A percentile compares a stretch with the other conserved stretches of the same genome.
Conservation (phyloP, 2,329 filamentous ascomycete genomes). For the Penicillium brevicompactum region DNA sequence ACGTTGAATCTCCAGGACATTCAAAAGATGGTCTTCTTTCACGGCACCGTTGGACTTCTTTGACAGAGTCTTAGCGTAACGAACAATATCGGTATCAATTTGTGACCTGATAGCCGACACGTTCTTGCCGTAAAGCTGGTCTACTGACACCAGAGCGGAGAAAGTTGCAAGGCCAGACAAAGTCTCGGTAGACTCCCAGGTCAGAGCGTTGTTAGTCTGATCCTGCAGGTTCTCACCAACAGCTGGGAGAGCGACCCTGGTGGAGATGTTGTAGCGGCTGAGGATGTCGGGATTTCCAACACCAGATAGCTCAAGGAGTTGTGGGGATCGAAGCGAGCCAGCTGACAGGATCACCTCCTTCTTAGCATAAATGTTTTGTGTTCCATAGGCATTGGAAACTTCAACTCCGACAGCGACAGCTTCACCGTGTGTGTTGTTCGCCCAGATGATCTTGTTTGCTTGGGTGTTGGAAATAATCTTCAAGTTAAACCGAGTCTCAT, state of each 20-base stretch:
- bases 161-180: neutral
- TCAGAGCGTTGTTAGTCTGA: constrained; percentile 33
- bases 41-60: neutral
- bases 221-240: constrained; percentile 57
- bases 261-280: constrained; percentile 44
- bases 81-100: neutral
- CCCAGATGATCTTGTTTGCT: constrained; percentile 36
- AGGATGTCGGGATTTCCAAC: constrained; percentile 55
- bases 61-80: neutral
- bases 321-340: constrained; percentile 60
- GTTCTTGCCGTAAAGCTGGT: constrained; percentile 19
- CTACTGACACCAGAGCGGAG: constrained; percentile 33
- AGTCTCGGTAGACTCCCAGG: constrained; percentile 20
- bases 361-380: constrained; percentile 34
- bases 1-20: constrained; percentile 15
- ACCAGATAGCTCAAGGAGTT: constrained; percentile 63
- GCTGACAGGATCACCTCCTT: constrained; percentile 62
- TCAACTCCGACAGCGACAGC: constrained; percentile 40
- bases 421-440: neutral
- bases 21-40: neutral
- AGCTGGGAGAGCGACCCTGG: constrained; percentile 46
- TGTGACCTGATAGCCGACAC: neutral
- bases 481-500: constrained; percentile 2
- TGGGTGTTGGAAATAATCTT: constrained; percentile 28
- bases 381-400: constrained; percentile 39